phyloP scores from a whole-genome alignment of 2,329 filamentous ascomycete species.

The Aspergillus sojae region DNA sequence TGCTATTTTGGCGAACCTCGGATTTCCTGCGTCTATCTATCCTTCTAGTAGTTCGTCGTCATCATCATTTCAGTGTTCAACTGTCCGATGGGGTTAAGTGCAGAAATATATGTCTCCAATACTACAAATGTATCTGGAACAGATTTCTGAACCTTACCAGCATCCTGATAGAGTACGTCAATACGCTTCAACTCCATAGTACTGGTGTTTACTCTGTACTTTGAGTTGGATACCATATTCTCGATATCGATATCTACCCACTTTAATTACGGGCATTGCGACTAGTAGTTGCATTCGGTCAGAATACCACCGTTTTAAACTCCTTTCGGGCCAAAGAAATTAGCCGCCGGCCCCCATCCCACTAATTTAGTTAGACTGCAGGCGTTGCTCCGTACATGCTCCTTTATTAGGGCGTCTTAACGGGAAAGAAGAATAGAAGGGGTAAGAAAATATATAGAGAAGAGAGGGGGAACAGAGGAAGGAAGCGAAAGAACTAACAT shows the following conservation, averaged over 20 bases:
- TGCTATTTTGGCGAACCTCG: not conserved
- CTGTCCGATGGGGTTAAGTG: not conserved
- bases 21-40: not conserved
- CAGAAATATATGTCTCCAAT: not conserved
- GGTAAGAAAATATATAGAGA: not conserved
- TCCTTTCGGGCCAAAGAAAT: not conserved
- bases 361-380: not conserved
- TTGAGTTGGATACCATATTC: not conserved
- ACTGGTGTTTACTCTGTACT: not conserved
- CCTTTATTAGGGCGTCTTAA: not conserved
- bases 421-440: not conserved
- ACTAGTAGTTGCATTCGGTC: not conserved
- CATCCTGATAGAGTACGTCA: not conserved
- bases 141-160: not conserved
- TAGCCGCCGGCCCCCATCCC: slow-evolving; percentile 1
- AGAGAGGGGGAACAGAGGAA: not conserved
- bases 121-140: not conserved
- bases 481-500: not conserved
- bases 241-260: not conserved
- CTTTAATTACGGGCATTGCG: not conserved
- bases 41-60: not conserved
- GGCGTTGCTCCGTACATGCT: not conserved
- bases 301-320: not conserved
- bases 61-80: not conserved
- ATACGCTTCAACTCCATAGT: not conserved